Base-by-base conservation (phyloP, 257 asterid genomes). In the Prunella vulgaris region DNA sequence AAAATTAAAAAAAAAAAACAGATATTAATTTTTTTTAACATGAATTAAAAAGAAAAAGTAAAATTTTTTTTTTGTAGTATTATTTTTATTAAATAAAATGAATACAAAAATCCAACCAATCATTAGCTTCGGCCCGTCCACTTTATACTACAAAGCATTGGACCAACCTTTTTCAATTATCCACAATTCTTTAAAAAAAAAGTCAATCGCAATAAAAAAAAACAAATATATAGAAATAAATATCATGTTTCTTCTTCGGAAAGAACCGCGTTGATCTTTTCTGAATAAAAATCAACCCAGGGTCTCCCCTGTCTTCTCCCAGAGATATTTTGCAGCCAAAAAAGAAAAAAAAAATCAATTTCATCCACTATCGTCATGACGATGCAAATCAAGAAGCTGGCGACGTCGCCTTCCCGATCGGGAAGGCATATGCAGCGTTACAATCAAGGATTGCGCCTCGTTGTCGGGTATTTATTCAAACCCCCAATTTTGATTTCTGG, bases 361-460 rank as follows among this genome's bases (percentile, higher is more conserved):
- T 22, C 28, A 52, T 8, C 4, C 3, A 35, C 8, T 5, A 35
- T 15, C 5, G 46, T 76, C 53, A 46, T 46, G 69, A 73, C 81
- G 15, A 83, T 83, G 87, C 84, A 80, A 76, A 78, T 87, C 76
- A 81, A 82, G 48, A 78, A 79, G 64, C 67, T 84, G 44, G 80
- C 79, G 18, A 49, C 77, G 51, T 74, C 78, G 77, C 79, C 84
- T 40, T 80, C 94, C 17, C 87, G 94, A 10, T 73, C 87, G 0
- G 94, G 94, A 15, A 74, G 94, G 35, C 84, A 78, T 67, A 72
- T 87, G 85, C 94, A 87, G 80, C 84, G 94, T 3, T 87, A 87
- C 21, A 87, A 83, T 70, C 82, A 83, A 58, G 94, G 89, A 5
- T 78, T 79, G 42, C 90, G 90, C 28, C 88, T 73, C 61, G 94